Evolutionary conservation across 306 rosid species (phyloP), one percentile per base, ranked within the genome.

Genomic region (Lupinus albus): DNA sequence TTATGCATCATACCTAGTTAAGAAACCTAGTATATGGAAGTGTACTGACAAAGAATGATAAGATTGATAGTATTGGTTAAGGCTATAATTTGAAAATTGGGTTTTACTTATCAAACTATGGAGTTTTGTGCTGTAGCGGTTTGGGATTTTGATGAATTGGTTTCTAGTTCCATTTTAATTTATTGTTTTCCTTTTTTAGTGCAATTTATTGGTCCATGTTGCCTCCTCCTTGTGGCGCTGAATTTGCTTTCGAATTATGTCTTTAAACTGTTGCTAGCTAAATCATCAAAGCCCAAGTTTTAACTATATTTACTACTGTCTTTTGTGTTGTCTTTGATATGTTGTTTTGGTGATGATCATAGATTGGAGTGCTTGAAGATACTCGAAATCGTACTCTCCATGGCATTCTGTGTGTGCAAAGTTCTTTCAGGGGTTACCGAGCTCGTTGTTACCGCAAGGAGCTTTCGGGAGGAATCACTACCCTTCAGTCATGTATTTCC

Each of bases 321-420:
- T 25, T 25, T 25, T 25, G 0, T 0, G 4, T 25, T 25, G 45
- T 61, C 8, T 68, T 68, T 39, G 39, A 49, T 30, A 58, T 45
- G 56, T 53, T 53, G 49, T 33, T 7, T 75, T 42, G 46, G 32
- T 36, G 13, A 11, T 12, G 64, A 54, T 87, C 4, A 84, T 84
- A 93, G 99, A 86, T 90, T 78, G 99, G 99, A 72, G 86, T 88
- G 68, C 97, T 93, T 41, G 99, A 93, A 77, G 99, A 93, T 82
- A 90, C 97, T 53, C 84, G 99, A 84, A 93, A 88, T 51, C 97
- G 96, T 62, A 90, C 99, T 17, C 90, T 90, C 52, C 96, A 86
- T 80, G 96, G 99, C 35, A 77, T 90, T 78, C 79, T 93, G 67
- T 87, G 92, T 21, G 95, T 93, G 72, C 99, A 93, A 81, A 93